A percentile compares a stretch with the other conserved stretches of the same genome.
phyloP scores from a whole-genome alignment of 2,329 filamentous ascomycete genomes.

The Aspergillus sp. region DNA sequence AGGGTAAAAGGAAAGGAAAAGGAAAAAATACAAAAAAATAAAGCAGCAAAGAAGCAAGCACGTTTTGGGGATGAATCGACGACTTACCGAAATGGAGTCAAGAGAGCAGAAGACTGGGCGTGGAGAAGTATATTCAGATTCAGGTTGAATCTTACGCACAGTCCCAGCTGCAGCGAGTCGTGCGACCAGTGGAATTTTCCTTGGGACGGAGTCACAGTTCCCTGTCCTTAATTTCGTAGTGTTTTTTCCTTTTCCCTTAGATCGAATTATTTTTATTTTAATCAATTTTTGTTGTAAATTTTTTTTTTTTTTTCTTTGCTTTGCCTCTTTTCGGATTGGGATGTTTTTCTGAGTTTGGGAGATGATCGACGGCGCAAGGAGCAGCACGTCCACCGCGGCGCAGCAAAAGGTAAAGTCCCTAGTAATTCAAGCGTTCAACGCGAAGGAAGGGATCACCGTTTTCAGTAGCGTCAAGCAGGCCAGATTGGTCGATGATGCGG shows the following conservation, averaged over 20 bases:
- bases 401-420: neutral
- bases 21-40: constrained; percentile 1
- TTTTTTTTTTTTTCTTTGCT: constrained; percentile 9
- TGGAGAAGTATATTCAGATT: constrained; percentile 12
- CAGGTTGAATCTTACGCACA: constrained; percentile 18
- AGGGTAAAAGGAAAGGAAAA: constrained; percentile 4
- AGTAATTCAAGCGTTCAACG: neutral
- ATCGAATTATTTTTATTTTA: neutral
- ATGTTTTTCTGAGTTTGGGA: constrained; percentile 20
- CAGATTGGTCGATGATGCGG: constrained; percentile 22
- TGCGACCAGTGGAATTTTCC: constrained; percentile 17
- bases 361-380: constrained; percentile 30
- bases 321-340: constrained; percentile 9
- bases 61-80: neutral
- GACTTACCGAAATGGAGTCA: constrained; percentile 10
- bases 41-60: constrained; percentile 6
- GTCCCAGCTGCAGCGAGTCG: constrained; percentile 16
- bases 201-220: neutral
- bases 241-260: constrained; percentile 4
- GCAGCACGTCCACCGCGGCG: constrained; percentile 7
- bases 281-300: too few species aligned
- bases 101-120: constrained; percentile 6
- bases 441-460: constrained; percentile 12
- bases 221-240: constrained; percentile 2
- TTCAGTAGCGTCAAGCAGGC: constrained; percentile 9